phyloP scores from a whole-genome alignment of 371 early-diverging fungal genomes.

The Umbelopsis sp. region DNA sequence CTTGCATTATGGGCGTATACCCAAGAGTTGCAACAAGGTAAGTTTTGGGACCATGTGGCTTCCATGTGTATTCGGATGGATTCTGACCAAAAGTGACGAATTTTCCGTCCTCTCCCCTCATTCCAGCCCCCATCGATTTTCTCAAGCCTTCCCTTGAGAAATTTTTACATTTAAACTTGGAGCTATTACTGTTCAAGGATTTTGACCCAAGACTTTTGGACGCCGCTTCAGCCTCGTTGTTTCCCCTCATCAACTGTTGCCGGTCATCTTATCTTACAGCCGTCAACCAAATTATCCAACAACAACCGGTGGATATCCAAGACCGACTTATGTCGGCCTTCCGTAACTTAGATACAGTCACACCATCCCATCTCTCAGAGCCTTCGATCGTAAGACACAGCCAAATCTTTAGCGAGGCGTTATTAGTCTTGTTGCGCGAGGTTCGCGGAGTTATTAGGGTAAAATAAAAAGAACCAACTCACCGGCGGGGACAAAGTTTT shows the following conservation, averaged over 20 bases:
- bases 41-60: slow-evolving; percentile 14
- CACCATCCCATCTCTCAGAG: slow-evolving; percentile 31
- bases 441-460: slow-evolving; percentile 71
- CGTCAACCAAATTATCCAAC: slow-evolving; percentile 57
- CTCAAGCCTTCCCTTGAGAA: slow-evolving; percentile 54
- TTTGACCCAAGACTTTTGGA: slow-evolving; percentile 64
- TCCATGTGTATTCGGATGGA: neutral
- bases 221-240: slow-evolving; percentile 62
- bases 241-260: slow-evolving; percentile 58
- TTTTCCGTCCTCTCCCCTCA: neutral
- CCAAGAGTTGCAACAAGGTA: slow-evolving; percentile 33
- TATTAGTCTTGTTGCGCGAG: slow-evolving; percentile 64
- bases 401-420: slow-evolving; percentile 48
- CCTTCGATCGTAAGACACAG: slow-evolving; percentile 28
- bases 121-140: slow-evolving; percentile 29
- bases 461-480: slow-evolving; percentile 41
- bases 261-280: slow-evolving; percentile 49
- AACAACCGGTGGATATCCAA: slow-evolving; percentile 53
- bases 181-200: slow-evolving; percentile 61
- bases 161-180: slow-evolving; percentile 56
- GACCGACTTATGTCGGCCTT: slow-evolving; percentile 53
- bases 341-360: slow-evolving; percentile 46
- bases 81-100: slow-evolving; percentile 22
- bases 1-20: slow-evolving; percentile 58
- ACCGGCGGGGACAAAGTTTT: neutral